Evolutionary conservation across 805 yeast genomes (phyloP).

Genomic region (Starmera amethionina): DNA sequence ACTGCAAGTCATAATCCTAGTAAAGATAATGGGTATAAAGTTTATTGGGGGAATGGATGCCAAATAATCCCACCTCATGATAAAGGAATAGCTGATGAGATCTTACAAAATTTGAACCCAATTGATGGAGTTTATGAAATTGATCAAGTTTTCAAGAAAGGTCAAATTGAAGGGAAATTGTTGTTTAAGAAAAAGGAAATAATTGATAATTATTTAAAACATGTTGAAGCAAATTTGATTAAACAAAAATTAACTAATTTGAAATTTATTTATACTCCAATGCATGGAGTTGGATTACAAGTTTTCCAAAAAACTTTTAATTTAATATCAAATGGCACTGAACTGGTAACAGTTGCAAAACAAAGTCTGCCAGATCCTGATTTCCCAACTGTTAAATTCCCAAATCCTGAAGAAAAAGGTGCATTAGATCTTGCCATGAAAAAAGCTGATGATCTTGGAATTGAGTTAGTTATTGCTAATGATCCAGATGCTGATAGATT

Average conservation of each 20-base stretch:
- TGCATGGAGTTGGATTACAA: slow-evolving; percentile 89
- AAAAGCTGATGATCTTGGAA: slow-evolving; percentile 40
- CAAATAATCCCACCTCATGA: slow-evolving; percentile 95
- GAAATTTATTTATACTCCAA: slow-evolving; percentile 76
- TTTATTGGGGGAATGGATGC: slow-evolving; percentile 88
- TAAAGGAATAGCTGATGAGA: slow-evolving; percentile 52
- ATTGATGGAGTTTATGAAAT: slow-evolving; percentile 45
- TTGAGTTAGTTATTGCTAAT: slow-evolving; percentile 65
- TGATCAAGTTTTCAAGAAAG: slow-evolving; percentile 24
- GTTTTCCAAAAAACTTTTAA: slow-evolving; percentile 36
- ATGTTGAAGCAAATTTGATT: slow-evolving; percentile 25
- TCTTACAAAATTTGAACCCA: slow-evolving; percentile 52
- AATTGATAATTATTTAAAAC: slow-evolving; percentile 29
- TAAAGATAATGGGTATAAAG: slow-evolving; percentile 87
- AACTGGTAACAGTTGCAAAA: slow-evolving; percentile 36
- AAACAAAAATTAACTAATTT: slow-evolving; percentile 18
- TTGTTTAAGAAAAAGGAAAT: slow-evolving; percentile 32
- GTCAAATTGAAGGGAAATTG: slow-evolving; percentile 20
- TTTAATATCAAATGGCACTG: slow-evolving; percentile 23
- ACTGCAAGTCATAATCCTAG: slow-evolving; percentile 88
- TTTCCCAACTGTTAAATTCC: slow-evolving; percentile 80
- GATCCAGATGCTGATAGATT: slow-evolving; percentile 98
- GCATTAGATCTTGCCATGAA: slow-evolving; percentile 68
- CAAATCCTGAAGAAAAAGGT: slow-evolving; percentile 94
- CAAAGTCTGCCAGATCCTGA: slow-evolving; percentile 77